Base-by-base conservation (phyloP, 352 stramenopile species). In the Pythium sukuiense region DNA sequence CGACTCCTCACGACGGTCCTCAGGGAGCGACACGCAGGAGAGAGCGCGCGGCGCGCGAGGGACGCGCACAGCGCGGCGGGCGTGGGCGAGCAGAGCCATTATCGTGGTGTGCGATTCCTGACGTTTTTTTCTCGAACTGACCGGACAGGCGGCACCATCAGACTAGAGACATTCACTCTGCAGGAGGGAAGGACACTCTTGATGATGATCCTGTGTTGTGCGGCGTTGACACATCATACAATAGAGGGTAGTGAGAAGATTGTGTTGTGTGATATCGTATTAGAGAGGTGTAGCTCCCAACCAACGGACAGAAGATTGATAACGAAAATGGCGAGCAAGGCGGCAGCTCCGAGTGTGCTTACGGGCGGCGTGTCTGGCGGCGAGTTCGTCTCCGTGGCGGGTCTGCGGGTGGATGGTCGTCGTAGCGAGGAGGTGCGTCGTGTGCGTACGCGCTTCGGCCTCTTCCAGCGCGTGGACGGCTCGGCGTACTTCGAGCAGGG, bases 401-500 rank as follows among this genome's bases (percentile, higher is more conserved):
- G 86, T 27, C 79, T 97, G 26, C 89, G 90, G 24, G 77, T 92
- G 6, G 90, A 97, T 56, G 90, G 90, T 0, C 85, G 90, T 8
- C 87, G 89, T 45, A 87, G 82, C 18, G 75, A 96, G 26, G 90
- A 97, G 54, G 81, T 95, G 54, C 87, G 90, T 6, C 85, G 89
- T 65, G 76, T 97, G 35, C 83, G 88, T 67, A 87, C 81, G 65
- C 80, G 81, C 24, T 89, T 97, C 61, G 90, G 89, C 1, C 79
- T 96, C 41, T 93, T 96, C 69, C 80, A 81, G 69, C 83, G 87
- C 59, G 87, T 92, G 45, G 90, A 97, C 68, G 90, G 90, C 13
- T 97, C 90, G 9, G 77, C 84, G 24, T 96, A 96, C 70, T 83
- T 89, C 52, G 85, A 96, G 62, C 88, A 96, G 75, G 90, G 90